Conservation (phyloP, 805 yeast species). For the Brettanomyces naardenensis region DNA sequence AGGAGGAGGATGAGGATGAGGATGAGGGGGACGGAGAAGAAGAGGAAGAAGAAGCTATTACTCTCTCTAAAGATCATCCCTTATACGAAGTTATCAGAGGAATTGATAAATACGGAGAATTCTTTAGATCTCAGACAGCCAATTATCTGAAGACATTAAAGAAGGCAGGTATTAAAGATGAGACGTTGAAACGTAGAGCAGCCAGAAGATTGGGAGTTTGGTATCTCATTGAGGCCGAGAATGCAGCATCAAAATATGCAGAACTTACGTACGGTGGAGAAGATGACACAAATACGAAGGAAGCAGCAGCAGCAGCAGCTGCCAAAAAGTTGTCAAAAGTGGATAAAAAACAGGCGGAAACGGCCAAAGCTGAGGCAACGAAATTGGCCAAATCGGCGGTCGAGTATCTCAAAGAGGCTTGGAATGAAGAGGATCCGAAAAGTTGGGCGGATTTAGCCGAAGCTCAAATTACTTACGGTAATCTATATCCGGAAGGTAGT, state of each 20-base stretch:
- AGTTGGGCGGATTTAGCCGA: constrained; percentile 83
- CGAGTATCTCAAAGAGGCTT: constrained; percentile 46
- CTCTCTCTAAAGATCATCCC: constrained; percentile 42
- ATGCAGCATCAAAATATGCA: constrained; percentile 46
- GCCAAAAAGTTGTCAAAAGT: no score
- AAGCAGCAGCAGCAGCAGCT: constrained; percentile 11
- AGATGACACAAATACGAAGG: constrained; percentile 27
- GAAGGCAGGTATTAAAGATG: constrained; percentile 6
- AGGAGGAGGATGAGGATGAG: constrained; percentile 51
- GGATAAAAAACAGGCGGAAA: constrained; percentile 23
- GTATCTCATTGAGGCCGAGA: constrained; percentile 57
- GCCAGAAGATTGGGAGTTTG: constrained; percentile 54
- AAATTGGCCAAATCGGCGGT: constrained; percentile 46
- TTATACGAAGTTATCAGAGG: constrained; percentile 27
- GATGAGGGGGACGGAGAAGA: constrained; percentile 28
- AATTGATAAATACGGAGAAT: constrained; percentile 31
- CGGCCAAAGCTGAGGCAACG: constrained; percentile 44
- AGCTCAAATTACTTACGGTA: constrained; percentile 73
- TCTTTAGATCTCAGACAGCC: constrained; percentile 45
- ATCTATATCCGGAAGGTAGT: constrained; percentile 57
- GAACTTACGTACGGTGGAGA: constrained; percentile 47
- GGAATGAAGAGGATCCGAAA: constrained; percentile 68
- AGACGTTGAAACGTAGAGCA: constrained; percentile 19
- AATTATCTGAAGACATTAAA: constrained; percentile 20
- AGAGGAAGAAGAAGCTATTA: constrained; percentile 10